phyloP scores from a whole-genome alignment of 2,329 filamentous ascomycete species.

The Chaetomium olivaceum region DNA sequence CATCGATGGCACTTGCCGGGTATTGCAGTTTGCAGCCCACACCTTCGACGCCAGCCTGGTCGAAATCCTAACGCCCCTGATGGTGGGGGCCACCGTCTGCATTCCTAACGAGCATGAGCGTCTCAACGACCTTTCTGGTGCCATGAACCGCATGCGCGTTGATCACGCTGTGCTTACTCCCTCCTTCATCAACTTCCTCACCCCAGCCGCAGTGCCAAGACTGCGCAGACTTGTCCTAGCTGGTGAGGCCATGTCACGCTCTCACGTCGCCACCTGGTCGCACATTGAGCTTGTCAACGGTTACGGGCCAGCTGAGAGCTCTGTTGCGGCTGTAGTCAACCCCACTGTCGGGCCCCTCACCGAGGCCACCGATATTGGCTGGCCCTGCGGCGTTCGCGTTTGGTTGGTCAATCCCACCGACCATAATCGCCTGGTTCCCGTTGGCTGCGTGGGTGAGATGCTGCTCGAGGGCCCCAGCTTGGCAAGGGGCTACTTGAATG shows the following conservation, averaged over 20 bases:
- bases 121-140: constrained; percentile 41
- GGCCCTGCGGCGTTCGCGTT: constrained; percentile 26
- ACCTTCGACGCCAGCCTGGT: constrained; percentile 32
- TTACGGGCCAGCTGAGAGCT: constrained; percentile 35
- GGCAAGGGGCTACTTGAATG: constrained; percentile 28
- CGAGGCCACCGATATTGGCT: constrained; percentile 32
- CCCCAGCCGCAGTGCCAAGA: constrained; percentile 32
- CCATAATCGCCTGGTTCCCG: constrained; percentile 29
- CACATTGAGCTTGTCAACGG: constrained; percentile 32
- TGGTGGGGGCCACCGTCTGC: constrained; percentile 39
- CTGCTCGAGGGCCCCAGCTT: constrained; percentile 29
- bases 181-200: constrained; percentile 31
- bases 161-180: constrained; percentile 34
- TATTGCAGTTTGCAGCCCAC: constrained; percentile 27
- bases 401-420: constrained; percentile 40
- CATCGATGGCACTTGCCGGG: constrained; percentile 26
- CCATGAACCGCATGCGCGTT: constrained; percentile 32
- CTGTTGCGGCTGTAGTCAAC: constrained; percentile 24
- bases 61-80: constrained; percentile 33
- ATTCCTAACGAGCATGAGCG: constrained; percentile 44
- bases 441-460: constrained; percentile 33
- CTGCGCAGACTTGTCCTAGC: constrained; percentile 34
- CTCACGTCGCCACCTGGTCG: constrained; percentile 34
- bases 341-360: constrained; percentile 18
- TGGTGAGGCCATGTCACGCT: constrained; percentile 34